These are phyloP conservation scores for Plasmodium adleri DNA, from an alignment of 169 alveolate species.

Conservation along the genomic window DNA sequence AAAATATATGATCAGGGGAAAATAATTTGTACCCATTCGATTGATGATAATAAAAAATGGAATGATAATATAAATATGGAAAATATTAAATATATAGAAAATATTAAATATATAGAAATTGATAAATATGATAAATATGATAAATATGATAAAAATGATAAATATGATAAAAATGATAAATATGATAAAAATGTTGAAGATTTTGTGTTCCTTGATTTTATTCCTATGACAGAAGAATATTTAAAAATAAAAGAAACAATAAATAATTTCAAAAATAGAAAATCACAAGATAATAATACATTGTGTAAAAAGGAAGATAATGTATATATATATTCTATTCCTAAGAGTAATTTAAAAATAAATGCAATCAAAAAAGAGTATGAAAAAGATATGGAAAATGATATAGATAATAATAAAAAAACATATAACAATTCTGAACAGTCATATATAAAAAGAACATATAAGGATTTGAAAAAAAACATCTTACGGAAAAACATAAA, in stretches of 20 bases:
- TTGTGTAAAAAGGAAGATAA: not conserved
- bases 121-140: not conserved
- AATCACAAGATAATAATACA: not conserved
- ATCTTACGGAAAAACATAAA: constrained; percentile 9
- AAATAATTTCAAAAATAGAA: not conserved
- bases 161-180: not conserved
- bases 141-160: not conserved
- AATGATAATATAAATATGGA: not conserved
- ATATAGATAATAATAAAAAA: not conserved
- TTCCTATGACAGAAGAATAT: constrained; percentile 29
- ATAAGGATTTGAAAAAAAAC: constrained; percentile 17
- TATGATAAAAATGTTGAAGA: not conserved
- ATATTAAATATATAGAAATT: not conserved
- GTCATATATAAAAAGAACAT: constrained; percentile 1
- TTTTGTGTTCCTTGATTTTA: constrained; percentile 39
- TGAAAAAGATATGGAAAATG: not conserved
- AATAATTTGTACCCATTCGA: not conserved
- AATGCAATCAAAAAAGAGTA: constrained; percentile 9
- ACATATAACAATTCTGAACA: not conserved
- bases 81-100: too few species aligned
- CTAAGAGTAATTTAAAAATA: constrained; percentile 5
- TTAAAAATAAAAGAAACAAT: constrained; percentile 28
- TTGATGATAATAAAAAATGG: not conserved
- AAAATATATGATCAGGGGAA: not conserved
- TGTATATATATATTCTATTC: not conserved